Evolutionary conservation across 169 alveolate species (phyloP).

Genomic region (Plasmodium vivax): DNA sequence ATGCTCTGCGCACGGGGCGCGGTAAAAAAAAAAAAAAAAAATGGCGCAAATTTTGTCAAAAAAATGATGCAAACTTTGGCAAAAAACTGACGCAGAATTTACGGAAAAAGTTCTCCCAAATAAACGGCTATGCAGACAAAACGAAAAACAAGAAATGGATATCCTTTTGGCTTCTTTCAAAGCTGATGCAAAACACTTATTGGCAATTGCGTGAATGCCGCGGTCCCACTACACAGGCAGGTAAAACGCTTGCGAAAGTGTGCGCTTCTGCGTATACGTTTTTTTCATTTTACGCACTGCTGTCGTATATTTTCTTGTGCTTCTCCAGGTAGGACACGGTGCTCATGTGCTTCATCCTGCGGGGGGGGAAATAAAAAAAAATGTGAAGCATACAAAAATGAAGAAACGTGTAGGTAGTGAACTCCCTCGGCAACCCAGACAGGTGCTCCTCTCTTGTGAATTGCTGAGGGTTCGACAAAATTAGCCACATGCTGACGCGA

Average conservation of each 20-base stretch:
- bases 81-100: not conserved
- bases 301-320: constrained; percentile 54
- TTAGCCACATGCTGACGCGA: not conserved
- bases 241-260: not conserved
- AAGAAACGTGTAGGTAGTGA: not conserved
- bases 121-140: not conserved
- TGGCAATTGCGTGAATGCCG: not conserved
- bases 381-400: not conserved
- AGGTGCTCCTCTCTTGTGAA: not conserved
- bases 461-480: not conserved
- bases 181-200: not conserved
- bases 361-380: not conserved
- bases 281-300: constrained; percentile 11
- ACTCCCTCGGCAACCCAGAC: not conserved
- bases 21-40: not conserved
- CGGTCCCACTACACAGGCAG: not conserved
- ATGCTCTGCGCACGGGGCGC: not conserved
- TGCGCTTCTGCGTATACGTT: not conserved
- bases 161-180: not conserved
- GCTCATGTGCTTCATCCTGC: constrained; percentile 71
- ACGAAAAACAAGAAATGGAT: not conserved
- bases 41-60: not conserved
- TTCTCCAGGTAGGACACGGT: constrained; percentile 51
- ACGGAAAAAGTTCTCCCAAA: not conserved
- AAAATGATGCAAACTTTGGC: not conserved